These are phyloP conservation scores for Anthostomella pinea DNA, from an alignment of 2,329 filamentous ascomycete species.

Conservation along the genomic window DNA sequence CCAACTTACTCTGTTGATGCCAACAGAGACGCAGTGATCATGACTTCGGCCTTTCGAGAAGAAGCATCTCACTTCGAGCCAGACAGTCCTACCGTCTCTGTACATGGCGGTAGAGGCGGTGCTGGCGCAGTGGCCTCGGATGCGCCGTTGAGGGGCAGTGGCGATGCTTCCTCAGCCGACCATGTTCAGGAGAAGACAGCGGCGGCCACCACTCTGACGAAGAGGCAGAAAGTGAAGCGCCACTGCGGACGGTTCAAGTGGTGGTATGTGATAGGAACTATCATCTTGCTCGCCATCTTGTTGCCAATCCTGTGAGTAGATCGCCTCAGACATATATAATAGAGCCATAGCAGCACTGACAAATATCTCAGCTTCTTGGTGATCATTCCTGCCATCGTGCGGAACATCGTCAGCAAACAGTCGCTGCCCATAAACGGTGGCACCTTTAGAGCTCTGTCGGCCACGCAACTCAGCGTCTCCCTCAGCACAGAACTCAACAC, in stretches of 20 bases:
- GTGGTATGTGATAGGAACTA: constrained; percentile 40
- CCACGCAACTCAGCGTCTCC: constrained; percentile 34
- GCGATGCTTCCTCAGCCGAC: constrained; percentile 24
- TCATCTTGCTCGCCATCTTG: constrained; percentile 43
- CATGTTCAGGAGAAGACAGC: constrained; percentile 29
- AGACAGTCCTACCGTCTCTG: constrained; percentile 21
- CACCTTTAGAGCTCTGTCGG: constrained; percentile 32
- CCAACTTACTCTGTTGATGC: constrained; percentile 13
- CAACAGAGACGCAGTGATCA: constrained; percentile 21
- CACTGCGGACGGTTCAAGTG: constrained; percentile 44
- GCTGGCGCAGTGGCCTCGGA: constrained; percentile 11
- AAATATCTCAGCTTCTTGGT: constrained; percentile 40
- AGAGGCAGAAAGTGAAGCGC: constrained; percentile 37
- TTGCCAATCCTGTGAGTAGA: constrained; percentile 44
- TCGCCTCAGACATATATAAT: background rate
- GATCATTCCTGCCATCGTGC: constrained; percentile 45
- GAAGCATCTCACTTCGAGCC: constrained; percentile 26
- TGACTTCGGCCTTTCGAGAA: constrained; percentile 29
- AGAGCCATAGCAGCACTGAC: constrained; percentile 9
- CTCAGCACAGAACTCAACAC: constrained; percentile 37
- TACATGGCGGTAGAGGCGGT: constrained; percentile 23
- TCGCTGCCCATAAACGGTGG: constrained; percentile 38
- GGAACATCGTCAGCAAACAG: constrained; percentile 41
- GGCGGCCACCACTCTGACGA: constrained; percentile 22
- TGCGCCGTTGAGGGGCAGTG: constrained; percentile 13